These are phyloP conservation scores for Macaranga tanarius DNA, from an alignment of 441 rosid genomes.

Conservation along the genomic window DNA sequence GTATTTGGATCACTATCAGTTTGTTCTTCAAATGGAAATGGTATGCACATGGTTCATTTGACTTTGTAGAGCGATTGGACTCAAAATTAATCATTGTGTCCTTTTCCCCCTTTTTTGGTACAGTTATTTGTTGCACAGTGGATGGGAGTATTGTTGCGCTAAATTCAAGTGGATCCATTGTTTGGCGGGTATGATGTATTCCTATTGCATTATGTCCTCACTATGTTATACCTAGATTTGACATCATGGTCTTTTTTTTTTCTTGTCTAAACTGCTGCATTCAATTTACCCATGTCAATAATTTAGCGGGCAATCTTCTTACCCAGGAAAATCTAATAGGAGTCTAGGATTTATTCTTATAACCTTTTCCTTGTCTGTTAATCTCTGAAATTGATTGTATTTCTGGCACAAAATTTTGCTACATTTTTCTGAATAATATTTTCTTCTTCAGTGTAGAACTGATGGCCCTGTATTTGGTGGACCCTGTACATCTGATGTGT, in stretches of 20 bases:
- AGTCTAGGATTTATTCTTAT: neutral
- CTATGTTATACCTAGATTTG: neutral
- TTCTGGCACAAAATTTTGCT: neutral
- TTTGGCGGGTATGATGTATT: conserved; percentile 69
- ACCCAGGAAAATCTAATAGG: neutral
- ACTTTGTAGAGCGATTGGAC: neutral
- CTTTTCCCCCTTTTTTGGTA: conserved; percentile 19
- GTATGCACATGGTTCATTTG: conserved; percentile 33
- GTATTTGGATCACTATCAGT: conserved; percentile 75
- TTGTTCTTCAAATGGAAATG: conserved; percentile 45
- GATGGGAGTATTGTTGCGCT: conserved; percentile 75
- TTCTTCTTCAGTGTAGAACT: conserved; percentile 51
- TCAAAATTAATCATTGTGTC: neutral
- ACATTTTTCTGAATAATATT: conserved; percentile 6
- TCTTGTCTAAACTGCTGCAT: neutral
- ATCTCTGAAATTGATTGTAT: neutral
- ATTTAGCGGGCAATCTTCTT: neutral
- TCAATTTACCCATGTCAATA: neutral
- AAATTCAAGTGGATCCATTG: conserved; percentile 55
- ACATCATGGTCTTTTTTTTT: neutral
- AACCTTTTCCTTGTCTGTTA: neutral
- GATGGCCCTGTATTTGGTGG: conserved; percentile 96
- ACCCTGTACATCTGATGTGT: conserved; percentile 57
- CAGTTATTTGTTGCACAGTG: conserved; percentile 94
- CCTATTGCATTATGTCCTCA: neutral